Base-by-base conservation (phyloP, 768 basidiomycete species). In the Antrodiella citrinella region DNA sequence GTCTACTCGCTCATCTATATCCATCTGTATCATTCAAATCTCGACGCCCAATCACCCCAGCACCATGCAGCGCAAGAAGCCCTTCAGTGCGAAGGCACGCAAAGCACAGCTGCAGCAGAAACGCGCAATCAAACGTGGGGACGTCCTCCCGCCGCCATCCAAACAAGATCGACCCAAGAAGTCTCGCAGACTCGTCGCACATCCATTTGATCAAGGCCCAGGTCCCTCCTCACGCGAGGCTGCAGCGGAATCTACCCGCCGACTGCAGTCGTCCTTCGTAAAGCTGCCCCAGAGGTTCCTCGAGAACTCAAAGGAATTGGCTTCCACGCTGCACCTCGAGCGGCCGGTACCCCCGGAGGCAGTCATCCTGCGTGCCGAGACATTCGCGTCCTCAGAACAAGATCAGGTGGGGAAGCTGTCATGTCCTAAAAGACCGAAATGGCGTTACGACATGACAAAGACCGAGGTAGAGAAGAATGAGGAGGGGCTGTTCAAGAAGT, bases 381-480 rank as follows among this genome's bases (percentile, higher is more conserved):
- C 41, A 62, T 54, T 20, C 58, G 54, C 38, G 50, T 45, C 38
- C 50, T 50, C 10, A 47, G 51, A 45, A 35, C 30, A 35, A 35
- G 15, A 35, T 35, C 15, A 7, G 30, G 21, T 51, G 43, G 51
- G 49, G 11, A 24, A 26, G 40, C 51, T 78, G 53, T 63, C 61
- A 11, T 73, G 74, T 59, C 90, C 90, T 15, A 77, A 68, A 54
- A 64, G 94, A 51, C 93, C 94, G 2, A 91, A 85, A 64, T 96
- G 93, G 89, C 72, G 78, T 18, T 90, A 81, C 62, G 84, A 87
- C 20, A 86, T 87, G 82, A 75, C 82, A 38, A 97, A 95, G 71
- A 80, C 77, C 20, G 88, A 93, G 66, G 84, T 97, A 13, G 92
- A 97, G 60, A 74, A 72, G 48, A 96, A 95, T 62, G 94, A 97